Evolutionary conservation across 2,329 filamentous ascomycete species (phyloP).

Genomic region (Claviceps arundinis): DNA sequence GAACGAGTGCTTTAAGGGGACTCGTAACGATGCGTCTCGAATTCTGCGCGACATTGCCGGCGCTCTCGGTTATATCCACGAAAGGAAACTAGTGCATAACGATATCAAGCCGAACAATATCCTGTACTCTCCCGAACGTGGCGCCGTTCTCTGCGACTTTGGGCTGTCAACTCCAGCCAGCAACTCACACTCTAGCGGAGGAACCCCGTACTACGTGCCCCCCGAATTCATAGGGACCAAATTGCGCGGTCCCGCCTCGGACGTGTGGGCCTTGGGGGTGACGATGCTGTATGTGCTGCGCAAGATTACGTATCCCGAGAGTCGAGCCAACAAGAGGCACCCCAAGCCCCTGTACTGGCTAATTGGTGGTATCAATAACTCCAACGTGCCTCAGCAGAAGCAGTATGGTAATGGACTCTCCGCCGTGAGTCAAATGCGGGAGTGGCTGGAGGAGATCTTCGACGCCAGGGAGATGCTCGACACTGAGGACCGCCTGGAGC

Average conservation of each 20-base stretch:
- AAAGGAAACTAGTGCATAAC: slow-evolving; percentile 41
- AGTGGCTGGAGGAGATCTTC: slow-evolving; percentile 41
- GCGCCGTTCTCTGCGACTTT: slow-evolving; percentile 48
- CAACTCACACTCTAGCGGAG: slow-evolving; percentile 35
- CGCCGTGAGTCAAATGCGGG: slow-evolving; percentile 39
- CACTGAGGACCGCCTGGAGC: slow-evolving; percentile 34
- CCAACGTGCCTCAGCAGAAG: slow-evolving; percentile 14
- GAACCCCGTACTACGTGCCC: slow-evolving; percentile 49
- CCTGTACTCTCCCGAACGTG: slow-evolving; percentile 43
- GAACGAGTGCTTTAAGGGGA: slow-evolving; percentile 37
- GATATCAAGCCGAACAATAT: slow-evolving; percentile 52
- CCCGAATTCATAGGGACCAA: slow-evolving; percentile 46
- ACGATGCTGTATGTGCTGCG: slow-evolving; percentile 47
- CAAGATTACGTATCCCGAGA: slow-evolving; percentile 42
- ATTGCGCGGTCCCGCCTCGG: slow-evolving; percentile 39
- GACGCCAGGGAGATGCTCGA: slow-evolving; percentile 34
- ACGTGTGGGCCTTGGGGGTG: slow-evolving; percentile 47
- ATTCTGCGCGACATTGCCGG: slow-evolving; percentile 41
- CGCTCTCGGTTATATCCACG: slow-evolving; percentile 43
- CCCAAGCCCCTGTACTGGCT: slow-evolving; percentile 43
- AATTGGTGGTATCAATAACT: slow-evolving; percentile 41
- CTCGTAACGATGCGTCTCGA: slow-evolving; percentile 32
- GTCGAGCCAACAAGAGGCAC: slow-evolving; percentile 30
- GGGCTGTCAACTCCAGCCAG: slow-evolving; percentile 37
- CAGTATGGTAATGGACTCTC: slow-evolving; percentile 24